Base-by-base conservation (phyloP, 257 asterid species). In the Salvia miltiorrhiza region DNA sequence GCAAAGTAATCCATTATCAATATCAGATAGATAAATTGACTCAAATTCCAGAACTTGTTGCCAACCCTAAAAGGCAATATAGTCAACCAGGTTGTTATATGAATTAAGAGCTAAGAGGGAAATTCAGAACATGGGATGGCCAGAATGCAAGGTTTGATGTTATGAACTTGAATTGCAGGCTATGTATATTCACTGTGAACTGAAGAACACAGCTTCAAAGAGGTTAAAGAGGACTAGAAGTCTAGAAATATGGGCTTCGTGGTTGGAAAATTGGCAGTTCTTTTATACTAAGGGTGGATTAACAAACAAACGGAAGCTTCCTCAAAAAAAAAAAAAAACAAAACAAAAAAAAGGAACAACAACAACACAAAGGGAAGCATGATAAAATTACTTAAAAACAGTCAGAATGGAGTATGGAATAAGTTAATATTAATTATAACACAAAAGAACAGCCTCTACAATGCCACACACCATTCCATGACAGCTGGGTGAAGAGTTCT, bases 401-500 rank as follows among this genome's bases (percentile, higher is more conserved):
- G 11, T 7, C 39, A 23, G 45, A 56, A 20, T 50, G 63, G 41
- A 57, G 44, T 48, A 57, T 57, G 35, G 5, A 52, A 58, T 54
- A 65, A 17, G n/a, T 67, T 24, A 9, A 65, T 21, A 23, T 43
- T 53, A 71, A 37, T n/a, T 37, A n/a, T 9, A 61, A 58, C 30
- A 8, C 61, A 67, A 45, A 64, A 69, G 13, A 52, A 41, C 55
- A 48, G 17, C 65, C 37, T 41, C 47, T 24, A 33, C 45, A 54
- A 39, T 66, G 61, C 56, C 49, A 77, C 87, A 55, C 78, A 88
- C 97, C 96, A 88, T 73, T 88, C 97, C 69, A 76, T 77, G 64
- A 88, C 78, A 65, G 81, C 73, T 70, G 96, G 92, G 78, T 90
- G 96, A 69, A 90, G 92, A 39, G 76, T 80, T 76, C 70, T 83